A percentile compares a stretch with the other conserved stretches of the same genome.
These are phyloP conservation scores for Gloeophyllum trabeum DNA, from an alignment of 768 basidiomycete species.

Conservation along the genomic window DNA sequence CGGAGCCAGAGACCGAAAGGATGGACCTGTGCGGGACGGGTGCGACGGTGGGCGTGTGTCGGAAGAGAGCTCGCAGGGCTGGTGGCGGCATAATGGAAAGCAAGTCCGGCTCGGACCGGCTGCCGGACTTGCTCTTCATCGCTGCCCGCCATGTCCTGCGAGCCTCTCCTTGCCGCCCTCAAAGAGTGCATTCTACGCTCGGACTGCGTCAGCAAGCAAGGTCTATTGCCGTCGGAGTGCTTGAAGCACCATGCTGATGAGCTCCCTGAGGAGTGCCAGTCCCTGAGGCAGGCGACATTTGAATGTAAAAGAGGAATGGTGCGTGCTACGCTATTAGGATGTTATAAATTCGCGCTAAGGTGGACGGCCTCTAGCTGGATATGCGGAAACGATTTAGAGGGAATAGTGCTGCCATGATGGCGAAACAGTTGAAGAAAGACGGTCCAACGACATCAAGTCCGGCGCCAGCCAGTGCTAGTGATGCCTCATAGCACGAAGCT, in stretches of 20 bases:
- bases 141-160: conserved; percentile 65
- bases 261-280: conserved; percentile 72
- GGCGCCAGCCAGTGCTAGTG: too few species aligned
- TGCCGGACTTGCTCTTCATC: too few species aligned
- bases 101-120: too few species aligned
- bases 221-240: conserved; percentile 76
- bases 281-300: conserved; percentile 70
- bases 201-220: conserved; percentile 78
- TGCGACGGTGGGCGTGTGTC: conserved; percentile 33
- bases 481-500: too few species aligned
- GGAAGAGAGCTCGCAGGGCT: conserved; percentile 30
- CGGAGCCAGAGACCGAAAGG: conserved; percentile 69
- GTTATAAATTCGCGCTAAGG: conserved; percentile 1
- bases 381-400: conserved; percentile 80
- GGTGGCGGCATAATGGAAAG: conserved; percentile 24
- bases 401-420: conserved; percentile 42
- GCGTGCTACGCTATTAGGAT: conserved; percentile 13
- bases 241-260: conserved; percentile 63
- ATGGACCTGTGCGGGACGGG: conserved; percentile 55
- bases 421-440: conserved; percentile 6
- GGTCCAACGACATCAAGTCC: too few species aligned
- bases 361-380: conserved; percentile 41
- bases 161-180: conserved; percentile 63
- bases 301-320: conserved; percentile 92
- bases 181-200: conserved; percentile 79